Evolutionary conservation across 805 yeast genomes (phyloP).

Genomic region (Wickerhamiella sorbophila): DNA sequence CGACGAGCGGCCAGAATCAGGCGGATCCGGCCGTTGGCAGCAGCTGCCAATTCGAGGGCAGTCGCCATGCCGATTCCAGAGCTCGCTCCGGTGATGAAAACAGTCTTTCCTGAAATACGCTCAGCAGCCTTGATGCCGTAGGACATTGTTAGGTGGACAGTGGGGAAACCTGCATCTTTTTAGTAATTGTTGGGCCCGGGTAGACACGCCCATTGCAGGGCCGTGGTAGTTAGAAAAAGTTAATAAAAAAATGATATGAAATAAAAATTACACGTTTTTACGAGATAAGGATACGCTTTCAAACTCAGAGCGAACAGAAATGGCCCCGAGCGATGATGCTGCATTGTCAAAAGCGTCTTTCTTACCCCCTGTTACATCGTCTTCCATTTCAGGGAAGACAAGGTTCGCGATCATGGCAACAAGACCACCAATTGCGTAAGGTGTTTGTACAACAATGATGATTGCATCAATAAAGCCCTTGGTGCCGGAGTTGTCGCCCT

Average conservation of each 20-base stretch:
- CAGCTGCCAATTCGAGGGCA: conserved; percentile 71
- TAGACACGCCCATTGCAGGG: too few species aligned
- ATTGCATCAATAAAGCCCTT: conserved; percentile 52
- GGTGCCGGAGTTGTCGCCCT: conserved; percentile 38
- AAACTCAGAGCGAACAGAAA: too few species aligned
- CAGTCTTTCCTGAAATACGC: conserved; percentile 63
- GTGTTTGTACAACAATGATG: conserved; percentile 50
- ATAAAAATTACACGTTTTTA: background rate
- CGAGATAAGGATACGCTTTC: background rate
- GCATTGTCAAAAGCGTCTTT: background rate
- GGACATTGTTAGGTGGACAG: conserved; percentile 17
- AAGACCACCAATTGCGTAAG: conserved; percentile 54
- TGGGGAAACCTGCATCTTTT: background rate
- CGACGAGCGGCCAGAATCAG: conserved; percentile 72
- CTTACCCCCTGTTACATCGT: conserved; percentile 1
- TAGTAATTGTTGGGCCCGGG: too few species aligned
- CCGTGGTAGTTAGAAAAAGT: background rate
- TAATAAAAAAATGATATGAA: too few species aligned
- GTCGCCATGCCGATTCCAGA: conserved; percentile 93
- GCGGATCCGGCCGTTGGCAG: conserved; percentile 55
- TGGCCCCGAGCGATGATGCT: background rate
- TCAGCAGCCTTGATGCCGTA: conserved; percentile 66
- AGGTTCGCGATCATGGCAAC: conserved; percentile 45
- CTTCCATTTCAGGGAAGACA: conserved; percentile 40
- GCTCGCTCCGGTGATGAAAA: conserved; percentile 91